Base-by-base conservation (phyloP, 805 yeast species). In the Lipomyces sp. region DNA sequence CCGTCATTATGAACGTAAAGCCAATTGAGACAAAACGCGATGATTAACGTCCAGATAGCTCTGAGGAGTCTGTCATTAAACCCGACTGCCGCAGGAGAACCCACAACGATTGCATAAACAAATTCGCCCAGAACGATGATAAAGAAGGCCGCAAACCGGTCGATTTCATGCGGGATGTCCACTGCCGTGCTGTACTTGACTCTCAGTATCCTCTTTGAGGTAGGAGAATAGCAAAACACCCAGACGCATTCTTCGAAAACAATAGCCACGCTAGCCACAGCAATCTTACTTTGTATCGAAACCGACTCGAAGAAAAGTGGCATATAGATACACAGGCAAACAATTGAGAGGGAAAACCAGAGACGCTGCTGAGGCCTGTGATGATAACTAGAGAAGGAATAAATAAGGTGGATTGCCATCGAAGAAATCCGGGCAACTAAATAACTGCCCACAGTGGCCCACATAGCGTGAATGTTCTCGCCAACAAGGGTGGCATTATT, bases 111-210 rank as follows among this genome's bases (percentile, higher is more conserved):
- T 53, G 81, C 83, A 71, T 83, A 85, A 13, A 86, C 75, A 69
- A 85, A 87, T 69, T 87, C 90, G 45, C 90, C 90, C 68, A 87
- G 80, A 3, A 89, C 89, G 75, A 87, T 86, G 69, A 86, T 82
- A 62, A 80, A 86, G 72, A 87, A 87, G 0, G 87, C 85, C 1
- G 83, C 80, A 71, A 79, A 81, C 63, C 90, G 75, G 72, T 87
- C 90, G 34, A 85, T 87, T 73, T 86, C 89, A 72, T 87, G 90
- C 69, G 86, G 90, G 64, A 87, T 85, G 72, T 86, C 86, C 66
- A 86, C 73, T 0, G 90, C 90, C 0, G 90, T 85, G 10, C 88
- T 81, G 63, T 80, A 81, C 13, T 78, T 80, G 61, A 83, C 73
- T 10, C 79, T 75, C 67, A 86, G 63, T 24, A 75, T n/a, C 42